phyloP scores from a whole-genome alignment of 768 basidiomycete species.

The Leucocoprinus leucothites region DNA sequence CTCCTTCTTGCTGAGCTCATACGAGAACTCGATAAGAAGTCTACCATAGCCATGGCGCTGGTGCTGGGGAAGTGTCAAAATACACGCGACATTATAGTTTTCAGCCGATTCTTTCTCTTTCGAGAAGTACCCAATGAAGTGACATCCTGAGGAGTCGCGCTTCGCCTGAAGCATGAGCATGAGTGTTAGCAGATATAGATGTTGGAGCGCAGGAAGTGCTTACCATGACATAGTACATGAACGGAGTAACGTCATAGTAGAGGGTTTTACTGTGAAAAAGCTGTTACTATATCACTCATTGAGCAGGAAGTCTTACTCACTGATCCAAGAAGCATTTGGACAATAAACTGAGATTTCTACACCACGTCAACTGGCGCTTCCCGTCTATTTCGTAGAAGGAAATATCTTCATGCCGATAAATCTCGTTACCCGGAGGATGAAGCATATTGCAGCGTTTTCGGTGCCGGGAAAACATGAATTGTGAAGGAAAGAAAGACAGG shows the following conservation, averaged over 20 bases:
- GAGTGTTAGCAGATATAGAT: slow-evolving; percentile 5
- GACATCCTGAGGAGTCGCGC: slow-evolving; percentile 87
- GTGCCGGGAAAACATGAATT: slow-evolving; percentile 89
- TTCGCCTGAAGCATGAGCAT: slow-evolving; percentile 46
- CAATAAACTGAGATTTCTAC: slow-evolving; percentile 92
- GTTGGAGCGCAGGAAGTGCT: slow-evolving; percentile 19
- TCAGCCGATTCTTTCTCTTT: slow-evolving; percentile 99
- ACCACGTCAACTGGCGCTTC: slow-evolving; percentile 93
- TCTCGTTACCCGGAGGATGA: slow-evolving; percentile 98
- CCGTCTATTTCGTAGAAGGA: slow-evolving; percentile 99
- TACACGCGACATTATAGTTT: slow-evolving; percentile 98
- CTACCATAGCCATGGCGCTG: slow-evolving; percentile 96
- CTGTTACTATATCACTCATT: slow-evolving; percentile 18
- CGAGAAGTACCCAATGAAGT: slow-evolving; percentile 97
- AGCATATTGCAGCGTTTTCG: slow-evolving; percentile 86
- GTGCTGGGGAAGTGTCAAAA: slow-evolving; percentile 96
- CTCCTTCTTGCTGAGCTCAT: slow-evolving; percentile 96
- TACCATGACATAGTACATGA: slow-evolving; percentile 99
- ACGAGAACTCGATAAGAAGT: slow-evolving; percentile 95
- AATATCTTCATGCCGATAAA: slow-evolving; percentile 95
- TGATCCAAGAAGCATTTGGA: slow-evolving; percentile 99
- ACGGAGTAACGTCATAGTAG: slow-evolving; percentile 99
- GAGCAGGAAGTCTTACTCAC: slow-evolving; percentile 43
- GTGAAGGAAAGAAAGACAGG: slow-evolving; percentile 86
- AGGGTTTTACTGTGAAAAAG: slow-evolving; percentile 76